Conservation (phyloP, 768 basidiomycete genomes). For the Filobasidium floriforme region DNA sequence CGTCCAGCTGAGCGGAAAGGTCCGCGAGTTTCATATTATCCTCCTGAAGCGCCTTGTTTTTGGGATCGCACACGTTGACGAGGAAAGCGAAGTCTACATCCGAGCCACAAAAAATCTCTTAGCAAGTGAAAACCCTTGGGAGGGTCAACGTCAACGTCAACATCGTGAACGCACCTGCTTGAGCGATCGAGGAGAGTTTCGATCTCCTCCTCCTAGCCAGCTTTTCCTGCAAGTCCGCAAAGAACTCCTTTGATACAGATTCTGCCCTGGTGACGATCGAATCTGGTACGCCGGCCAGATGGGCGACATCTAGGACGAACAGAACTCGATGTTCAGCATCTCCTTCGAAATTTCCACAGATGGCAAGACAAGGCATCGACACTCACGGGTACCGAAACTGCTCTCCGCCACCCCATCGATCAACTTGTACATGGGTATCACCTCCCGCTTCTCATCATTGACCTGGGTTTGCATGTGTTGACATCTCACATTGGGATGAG, state of each 20-base stretch:
- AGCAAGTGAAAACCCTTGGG: not conserved
- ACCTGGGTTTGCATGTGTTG: constrained; percentile 96
- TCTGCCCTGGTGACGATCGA: constrained; percentile 80
- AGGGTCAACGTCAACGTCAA: not conserved
- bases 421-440: constrained; percentile 88
- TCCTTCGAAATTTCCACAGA: not conserved
- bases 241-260: constrained; percentile 76
- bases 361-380: not conserved
- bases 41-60: not conserved
- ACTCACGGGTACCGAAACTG: constrained; percentile 43
- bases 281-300: constrained; percentile 78
- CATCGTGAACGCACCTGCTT: constrained; percentile 53
- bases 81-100: not conserved
- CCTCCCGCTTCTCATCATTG: constrained; percentile 84
- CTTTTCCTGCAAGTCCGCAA: constrained; percentile 63
- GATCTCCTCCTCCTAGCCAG: constrained; percentile 51
- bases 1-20: not conserved
- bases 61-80: constrained; percentile 2
- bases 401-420: constrained; percentile 49
- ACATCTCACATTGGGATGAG: constrained; percentile 78
- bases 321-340: not conserved
- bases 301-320: constrained; percentile 57
- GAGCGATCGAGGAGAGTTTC: constrained; percentile 67
- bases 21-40: constrained; percentile 2
- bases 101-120: not conserved